Evolutionary conservation across 2,329 filamentous ascomycete genomes (phyloP), one percentile per base, ranked within the genome.

Genomic region (Fusarium subtropicale): DNA sequence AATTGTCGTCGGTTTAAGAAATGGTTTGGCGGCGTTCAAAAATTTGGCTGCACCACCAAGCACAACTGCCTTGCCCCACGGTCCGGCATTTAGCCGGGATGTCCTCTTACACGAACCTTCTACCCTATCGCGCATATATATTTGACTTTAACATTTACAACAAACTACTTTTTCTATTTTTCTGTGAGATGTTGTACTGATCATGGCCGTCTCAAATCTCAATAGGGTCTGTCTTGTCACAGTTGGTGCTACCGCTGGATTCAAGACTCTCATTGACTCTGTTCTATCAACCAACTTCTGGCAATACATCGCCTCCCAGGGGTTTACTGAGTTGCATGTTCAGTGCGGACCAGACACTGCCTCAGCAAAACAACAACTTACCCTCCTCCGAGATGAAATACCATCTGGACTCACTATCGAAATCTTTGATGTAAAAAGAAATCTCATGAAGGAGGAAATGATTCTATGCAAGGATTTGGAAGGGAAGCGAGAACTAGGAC

Each of bases 221-320:
- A 60, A 76, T 28, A 77, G 79, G 34, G 77, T 82, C 55, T 96
- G 92, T 77, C 92, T 99, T 71, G 91, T 97, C 57, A 98, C 96
- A 0, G 91, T 97, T 31, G 96, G 96, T 59, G 95, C 96, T 8
- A 99, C 95, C 0, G 94, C 94, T 18, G 88, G 91, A 22, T 99
- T 99, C 80, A 84, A 86, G 54, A 79, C 84, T 9, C 87, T 99
- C 3, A 86, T 97, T 58, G 80, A 85, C 44, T 87, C 90, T 33
- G 87, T 91, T 13, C 81, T 97, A 8, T 81, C 85, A 20, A 80
- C 85, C 1, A 72, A 78, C 0, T 94, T 96, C 75, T 83, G 97
- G 65, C 71, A 82, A 8, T 83, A 85, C 7, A 85, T 98, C 15
- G 75, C 78, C 13, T 74, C 81, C 3, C 78, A 86, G 13, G 85